These are phyloP conservation scores for Globisporangium megalacanthum DNA, from an alignment of 352 stramenopile genomes.

Conservation along the genomic window DNA sequence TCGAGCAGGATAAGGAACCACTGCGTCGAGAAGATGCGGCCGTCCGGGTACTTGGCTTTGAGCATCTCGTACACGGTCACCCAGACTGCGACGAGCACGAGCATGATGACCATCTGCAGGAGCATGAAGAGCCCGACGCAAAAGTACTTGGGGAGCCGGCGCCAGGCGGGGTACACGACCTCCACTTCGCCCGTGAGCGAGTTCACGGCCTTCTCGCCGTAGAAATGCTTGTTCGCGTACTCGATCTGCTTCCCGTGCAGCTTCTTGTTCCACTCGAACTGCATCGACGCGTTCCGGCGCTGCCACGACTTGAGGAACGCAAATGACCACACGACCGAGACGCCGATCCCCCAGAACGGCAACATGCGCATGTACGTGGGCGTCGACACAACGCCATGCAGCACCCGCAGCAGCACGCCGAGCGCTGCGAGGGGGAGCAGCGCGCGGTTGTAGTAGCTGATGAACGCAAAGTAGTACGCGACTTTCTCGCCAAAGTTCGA, in stretches of 20 bases:
- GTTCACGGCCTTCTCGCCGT: constrained; percentile 63
- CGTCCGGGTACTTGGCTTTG: constrained; percentile 73
- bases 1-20: constrained; percentile 81
- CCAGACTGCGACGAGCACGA: constrained; percentile 81
- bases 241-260: constrained; percentile 80
- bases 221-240: constrained; percentile 79
- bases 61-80: constrained; percentile 87
- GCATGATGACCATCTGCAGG: constrained; percentile 79
- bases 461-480: constrained; percentile 84
- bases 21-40: constrained; percentile 78
- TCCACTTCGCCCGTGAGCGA: constrained; percentile 67
- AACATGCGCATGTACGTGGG: constrained; percentile 75
- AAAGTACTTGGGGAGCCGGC: constrained; percentile 67
- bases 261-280: constrained; percentile 80
- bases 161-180: constrained; percentile 61
- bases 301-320: constrained; percentile 82
- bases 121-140: constrained; percentile 81
- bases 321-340: constrained; percentile 81
- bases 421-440: constrained; percentile 68
- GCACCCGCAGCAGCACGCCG: constrained; percentile 50
- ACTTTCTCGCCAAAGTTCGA: constrained; percentile 86
- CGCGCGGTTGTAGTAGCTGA: constrained; percentile 79
- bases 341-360: constrained; percentile 74
- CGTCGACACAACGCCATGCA: constrained; percentile 48
- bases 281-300: constrained; percentile 69